Evolutionary conservation across 1,139 yeast genomes (phyloP).

Genomic region (Protomyces lactucae-debilis): DNA sequence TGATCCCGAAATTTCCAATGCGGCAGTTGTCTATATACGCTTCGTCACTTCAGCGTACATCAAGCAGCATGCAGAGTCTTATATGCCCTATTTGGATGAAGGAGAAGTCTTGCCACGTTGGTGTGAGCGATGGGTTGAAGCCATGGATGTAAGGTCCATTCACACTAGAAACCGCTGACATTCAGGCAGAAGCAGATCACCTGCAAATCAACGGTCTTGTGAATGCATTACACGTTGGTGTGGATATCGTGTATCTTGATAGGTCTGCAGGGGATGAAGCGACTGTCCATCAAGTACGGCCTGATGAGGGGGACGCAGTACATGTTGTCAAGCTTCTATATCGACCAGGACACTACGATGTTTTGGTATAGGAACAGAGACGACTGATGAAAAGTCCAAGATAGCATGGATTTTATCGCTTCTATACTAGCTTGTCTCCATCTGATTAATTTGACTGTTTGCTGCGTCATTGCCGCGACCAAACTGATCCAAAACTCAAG

Average conservation of each 20-base stretch:
- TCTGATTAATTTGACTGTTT: no score
- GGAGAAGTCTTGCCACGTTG: slow-evolving; percentile 16
- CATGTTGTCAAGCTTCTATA: slow-evolving; percentile 31
- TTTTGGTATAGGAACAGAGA: not conserved
- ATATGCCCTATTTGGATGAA: slow-evolving; percentile 32
- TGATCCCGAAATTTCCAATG: slow-evolving; percentile 32
- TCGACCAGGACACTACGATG: slow-evolving; percentile 36
- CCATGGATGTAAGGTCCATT: slow-evolving; percentile 28
- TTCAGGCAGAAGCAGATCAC: slow-evolving; percentile 34
- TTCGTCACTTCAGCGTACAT: slow-evolving; percentile 34
- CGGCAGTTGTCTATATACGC: slow-evolving; percentile 34
- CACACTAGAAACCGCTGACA: not conserved
- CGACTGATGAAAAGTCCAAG: no score
- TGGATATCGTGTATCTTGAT: slow-evolving; percentile 24
- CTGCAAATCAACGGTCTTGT: slow-evolving; percentile 34
- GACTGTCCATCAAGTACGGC: slow-evolving; percentile 30
- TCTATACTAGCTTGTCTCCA: no score
- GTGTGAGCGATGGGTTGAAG: slow-evolving; percentile 34
- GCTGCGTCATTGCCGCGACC: no score
- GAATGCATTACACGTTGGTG: slow-evolving; percentile 31
- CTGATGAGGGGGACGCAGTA: slow-evolving; percentile 10
- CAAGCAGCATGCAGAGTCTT: slow-evolving; percentile 32
- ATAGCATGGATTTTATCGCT: no score
- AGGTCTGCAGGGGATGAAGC: slow-evolving; percentile 11
- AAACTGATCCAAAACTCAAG: no score